Percentiles rank a stretch among this genome's conserved stretches.
These are phyloP conservation scores for Stagonosporopsis cucurbitacearum DNA, from an alignment of 2,329 filamentous ascomycete species.

Conservation along the genomic window DNA sequence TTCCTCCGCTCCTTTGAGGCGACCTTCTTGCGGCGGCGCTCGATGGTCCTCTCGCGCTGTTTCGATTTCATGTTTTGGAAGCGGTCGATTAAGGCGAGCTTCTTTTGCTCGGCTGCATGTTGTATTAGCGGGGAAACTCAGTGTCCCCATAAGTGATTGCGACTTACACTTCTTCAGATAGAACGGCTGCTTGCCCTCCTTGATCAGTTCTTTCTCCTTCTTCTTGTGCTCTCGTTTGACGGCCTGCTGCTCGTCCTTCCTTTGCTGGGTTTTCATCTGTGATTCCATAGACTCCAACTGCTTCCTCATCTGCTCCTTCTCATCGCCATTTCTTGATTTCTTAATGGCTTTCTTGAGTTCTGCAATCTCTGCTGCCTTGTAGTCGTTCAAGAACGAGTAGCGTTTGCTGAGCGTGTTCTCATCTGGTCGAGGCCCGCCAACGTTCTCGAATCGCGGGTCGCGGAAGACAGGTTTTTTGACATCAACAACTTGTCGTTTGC, in stretches of 20 bases:
- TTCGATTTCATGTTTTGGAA: slow-evolving; percentile 84
- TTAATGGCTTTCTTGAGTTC: slow-evolving; percentile 73
- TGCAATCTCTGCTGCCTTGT: slow-evolving; percentile 82
- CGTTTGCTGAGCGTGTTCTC: slow-evolving; percentile 69
- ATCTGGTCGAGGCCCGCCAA: slow-evolving; percentile 61
- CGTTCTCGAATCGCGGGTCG: slow-evolving; percentile 87
- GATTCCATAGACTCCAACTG: slow-evolving; percentile 80
- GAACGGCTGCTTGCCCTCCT: slow-evolving; percentile 89
- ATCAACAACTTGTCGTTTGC: slow-evolving; percentile 75
- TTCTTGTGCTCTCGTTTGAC: slow-evolving; percentile 77
- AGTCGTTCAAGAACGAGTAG: slow-evolving; percentile 88
- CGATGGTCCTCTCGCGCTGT: slow-evolving; percentile 83
- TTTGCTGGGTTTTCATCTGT: slow-evolving; percentile 71
- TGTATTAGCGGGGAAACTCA: slow-evolving; percentile 22
- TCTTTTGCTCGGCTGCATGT: slow-evolving; percentile 77
- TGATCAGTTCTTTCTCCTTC: slow-evolving; percentile 83
- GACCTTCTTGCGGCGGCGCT: slow-evolving; percentile 88
- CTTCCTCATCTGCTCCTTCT: slow-evolving; percentile 74
- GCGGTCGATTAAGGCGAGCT: slow-evolving; percentile 77
- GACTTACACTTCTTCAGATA: slow-evolving; percentile 78
- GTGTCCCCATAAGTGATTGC: neutral
- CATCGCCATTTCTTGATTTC: slow-evolving; percentile 67
- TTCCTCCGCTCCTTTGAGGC: slow-evolving; percentile 79
- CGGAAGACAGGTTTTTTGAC: slow-evolving; percentile 66
- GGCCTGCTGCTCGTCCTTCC: slow-evolving; percentile 72